Evolutionary conservation across 495 filamentous ascomycete species (phyloP).

Genomic region (Aspergillus incahuasiensis): DNA sequence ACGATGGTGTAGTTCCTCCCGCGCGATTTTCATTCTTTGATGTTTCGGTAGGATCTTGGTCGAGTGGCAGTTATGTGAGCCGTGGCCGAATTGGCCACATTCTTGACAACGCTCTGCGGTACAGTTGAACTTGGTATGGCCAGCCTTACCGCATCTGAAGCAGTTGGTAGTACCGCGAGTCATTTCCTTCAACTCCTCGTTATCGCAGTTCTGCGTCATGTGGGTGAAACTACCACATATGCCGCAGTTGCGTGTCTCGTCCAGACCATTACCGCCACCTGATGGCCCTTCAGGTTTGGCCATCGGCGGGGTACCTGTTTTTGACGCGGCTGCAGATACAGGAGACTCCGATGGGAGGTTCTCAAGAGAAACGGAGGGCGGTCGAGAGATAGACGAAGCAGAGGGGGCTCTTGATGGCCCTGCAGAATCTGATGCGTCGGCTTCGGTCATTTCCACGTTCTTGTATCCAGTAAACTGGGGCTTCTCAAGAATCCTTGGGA

Average conservation of each 20-base stretch:
- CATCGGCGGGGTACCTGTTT: conserved; percentile 22
- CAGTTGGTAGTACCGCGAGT: conserved; percentile 31
- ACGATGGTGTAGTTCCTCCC: conserved; percentile 32
- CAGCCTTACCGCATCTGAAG: conserved; percentile 37
- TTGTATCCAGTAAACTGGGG: conserved; percentile 46
- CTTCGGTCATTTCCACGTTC: conserved; percentile 47
- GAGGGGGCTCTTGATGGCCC: conserved; percentile 17
- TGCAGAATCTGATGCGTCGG: conserved; percentile 15
- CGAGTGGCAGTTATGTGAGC: conserved; percentile 28
- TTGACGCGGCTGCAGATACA: conserved; percentile 25
- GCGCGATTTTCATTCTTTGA: conserved; percentile 27
- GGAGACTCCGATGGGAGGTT: conserved; percentile 25
- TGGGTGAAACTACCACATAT: conserved; percentile 47
- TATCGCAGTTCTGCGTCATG: conserved; percentile 46
- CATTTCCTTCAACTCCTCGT: conserved; percentile 34
- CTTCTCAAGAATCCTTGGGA: conserved; percentile 44
- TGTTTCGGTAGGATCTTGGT: conserved; percentile 30
- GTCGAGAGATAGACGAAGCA: conserved; percentile 20
- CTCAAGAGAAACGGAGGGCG: conserved; percentile 22
- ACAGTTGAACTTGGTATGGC: conserved; percentile 39
- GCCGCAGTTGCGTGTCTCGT: conserved; percentile 38
- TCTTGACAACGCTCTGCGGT: conserved; percentile 38
- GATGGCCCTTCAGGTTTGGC: conserved; percentile 34
- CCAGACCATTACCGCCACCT: conserved; percentile 43
- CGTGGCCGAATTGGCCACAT: conserved; percentile 47